A percentile compares a stretch with the other conserved stretches of the same genome.
Evolutionary conservation across 2,329 filamentous ascomycete genomes (phyloP).

Genomic region (Trichoderma aggressivum): DNA sequence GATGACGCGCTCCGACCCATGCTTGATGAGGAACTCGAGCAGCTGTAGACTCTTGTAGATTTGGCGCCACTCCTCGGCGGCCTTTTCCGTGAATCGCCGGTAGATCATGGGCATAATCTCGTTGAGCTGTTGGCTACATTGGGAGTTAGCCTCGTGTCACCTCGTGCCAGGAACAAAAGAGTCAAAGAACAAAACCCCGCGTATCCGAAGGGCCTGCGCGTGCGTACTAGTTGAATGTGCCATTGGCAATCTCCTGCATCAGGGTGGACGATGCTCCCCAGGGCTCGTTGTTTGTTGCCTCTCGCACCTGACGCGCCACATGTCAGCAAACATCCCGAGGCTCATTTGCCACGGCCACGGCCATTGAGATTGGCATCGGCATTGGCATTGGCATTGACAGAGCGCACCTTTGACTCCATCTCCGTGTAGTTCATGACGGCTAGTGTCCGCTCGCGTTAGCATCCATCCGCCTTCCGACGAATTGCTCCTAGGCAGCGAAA

Average conservation of each 20-base stretch:
- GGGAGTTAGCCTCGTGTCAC: neutral
- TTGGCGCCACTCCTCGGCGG: constrained; percentile 96
- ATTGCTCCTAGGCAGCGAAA: constrained; percentile 12
- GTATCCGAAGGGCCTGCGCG: constrained; percentile 20
- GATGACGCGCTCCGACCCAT: constrained; percentile 94
- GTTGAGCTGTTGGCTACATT: constrained; percentile 69
- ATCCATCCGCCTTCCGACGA: constrained; percentile 9
- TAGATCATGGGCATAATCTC: constrained; percentile 99
- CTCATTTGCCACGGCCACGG: neutral
- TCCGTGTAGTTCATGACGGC: constrained; percentile 98
- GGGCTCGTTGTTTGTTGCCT: constrained; percentile 98
- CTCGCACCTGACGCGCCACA: constrained; percentile 64
- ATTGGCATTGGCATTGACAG: constrained; percentile 18
- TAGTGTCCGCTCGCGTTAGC: constrained; percentile 40
- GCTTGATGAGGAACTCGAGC: constrained; percentile 95
- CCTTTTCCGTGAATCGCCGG: constrained; percentile 96
- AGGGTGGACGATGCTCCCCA: constrained; percentile 82
- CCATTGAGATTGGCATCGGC: neutral
- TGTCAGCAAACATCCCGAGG: neutral
- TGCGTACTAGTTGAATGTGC: constrained; percentile 93
- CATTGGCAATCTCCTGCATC: constrained; percentile 98
- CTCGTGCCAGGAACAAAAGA: neutral
- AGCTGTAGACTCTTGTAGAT: constrained; percentile 98
- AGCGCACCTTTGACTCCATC: constrained; percentile 68
- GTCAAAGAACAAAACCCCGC: neutral